Percentiles rank a stretch among this genome's conserved stretches.
phyloP scores from a whole-genome alignment of 768 basidiomycete species.

The Sporobolomyces phaffii region DNA sequence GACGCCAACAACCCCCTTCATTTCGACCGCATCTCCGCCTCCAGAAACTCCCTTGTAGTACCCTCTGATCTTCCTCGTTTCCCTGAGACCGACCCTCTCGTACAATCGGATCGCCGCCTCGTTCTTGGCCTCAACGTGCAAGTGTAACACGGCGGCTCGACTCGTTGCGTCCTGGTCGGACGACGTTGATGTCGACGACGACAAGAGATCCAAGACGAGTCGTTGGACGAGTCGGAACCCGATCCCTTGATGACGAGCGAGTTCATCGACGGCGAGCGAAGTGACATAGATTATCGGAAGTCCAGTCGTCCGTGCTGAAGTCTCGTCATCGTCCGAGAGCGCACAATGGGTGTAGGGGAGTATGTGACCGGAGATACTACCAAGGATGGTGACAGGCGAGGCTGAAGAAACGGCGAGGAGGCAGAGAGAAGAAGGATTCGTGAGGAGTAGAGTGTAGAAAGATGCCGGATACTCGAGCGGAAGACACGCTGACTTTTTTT shows the following conservation, averaged over 20 bases:
- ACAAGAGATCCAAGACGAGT: background rate
- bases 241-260: background rate
- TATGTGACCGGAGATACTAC: conserved; percentile 1
- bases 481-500: conserved; percentile 11
- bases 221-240: background rate
- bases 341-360: background rate
- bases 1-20: conserved; percentile 6
- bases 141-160: background rate
- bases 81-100: background rate
- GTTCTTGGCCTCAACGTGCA: conserved; percentile 21
- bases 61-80: background rate
- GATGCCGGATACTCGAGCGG: conserved; percentile 7
- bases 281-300: conserved; percentile 12
- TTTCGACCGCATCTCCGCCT: conserved; percentile 14
- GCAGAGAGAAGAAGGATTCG: conserved; percentile 14
- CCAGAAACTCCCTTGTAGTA: background rate
- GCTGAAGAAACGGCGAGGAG: conserved; percentile 10
- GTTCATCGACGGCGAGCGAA: conserved; percentile 7
- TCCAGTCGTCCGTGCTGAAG: background rate
- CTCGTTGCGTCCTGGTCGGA: too few relatives aligned
- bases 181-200: too few relatives aligned
- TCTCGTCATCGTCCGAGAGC: background rate
- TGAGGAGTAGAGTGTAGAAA: conserved; percentile 25
- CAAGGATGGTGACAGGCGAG: background rate
- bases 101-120: background rate